Percentiles rank a stretch among this genome's conserved stretches.
Evolutionary conservation across 805 yeast genomes (phyloP).

Genomic region (Zygosaccharomyces rouxii): DNA sequence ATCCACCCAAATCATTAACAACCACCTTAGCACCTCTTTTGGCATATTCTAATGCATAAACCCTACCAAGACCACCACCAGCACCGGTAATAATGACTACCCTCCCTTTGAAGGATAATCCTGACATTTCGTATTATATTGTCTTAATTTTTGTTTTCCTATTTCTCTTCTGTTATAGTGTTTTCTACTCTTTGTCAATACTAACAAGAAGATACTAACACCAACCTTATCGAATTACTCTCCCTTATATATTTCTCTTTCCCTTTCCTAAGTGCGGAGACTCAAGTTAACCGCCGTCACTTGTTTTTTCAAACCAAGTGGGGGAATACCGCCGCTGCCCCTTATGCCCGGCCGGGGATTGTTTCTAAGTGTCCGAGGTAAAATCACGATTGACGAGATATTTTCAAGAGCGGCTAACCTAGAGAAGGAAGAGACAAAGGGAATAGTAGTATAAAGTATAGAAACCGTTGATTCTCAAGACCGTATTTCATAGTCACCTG

Average conservation of each 20-base stretch:
- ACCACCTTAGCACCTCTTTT: slow-evolving; percentile 91
- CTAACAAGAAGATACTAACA: neutral
- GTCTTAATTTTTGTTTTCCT: neutral
- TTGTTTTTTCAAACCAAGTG: slow-evolving; percentile 1
- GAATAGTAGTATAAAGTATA: no score
- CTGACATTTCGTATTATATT: slow-evolving; percentile 4
- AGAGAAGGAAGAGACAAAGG: neutral
- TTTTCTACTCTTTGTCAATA: no score
- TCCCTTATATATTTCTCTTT: slow-evolving; percentile 1
- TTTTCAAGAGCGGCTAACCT: neutral
- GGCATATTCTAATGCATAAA: slow-evolving; percentile 83
- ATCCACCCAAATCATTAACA: slow-evolving; percentile 90
- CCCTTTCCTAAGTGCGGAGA: neutral
- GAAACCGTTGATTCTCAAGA: neutral
- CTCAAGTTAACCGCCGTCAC: slow-evolving; percentile 8
- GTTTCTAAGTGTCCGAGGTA: slow-evolving; percentile 3
- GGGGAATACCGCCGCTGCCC: slow-evolving; percentile 4
- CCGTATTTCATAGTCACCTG: slow-evolving; percentile 40
- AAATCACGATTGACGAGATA: neutral
- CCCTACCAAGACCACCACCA: slow-evolving; percentile 93
- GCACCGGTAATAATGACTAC: slow-evolving; percentile 96
- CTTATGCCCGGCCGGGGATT: slow-evolving; percentile 7
- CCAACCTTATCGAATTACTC: neutral
- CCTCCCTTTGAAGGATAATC: slow-evolving; percentile 62
- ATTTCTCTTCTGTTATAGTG: no score